Evolutionary conservation across 768 basidiomycete genomes (phyloP), one percentile per base, ranked within the genome.

Genomic region (Tubosaeta sp.): DNA sequence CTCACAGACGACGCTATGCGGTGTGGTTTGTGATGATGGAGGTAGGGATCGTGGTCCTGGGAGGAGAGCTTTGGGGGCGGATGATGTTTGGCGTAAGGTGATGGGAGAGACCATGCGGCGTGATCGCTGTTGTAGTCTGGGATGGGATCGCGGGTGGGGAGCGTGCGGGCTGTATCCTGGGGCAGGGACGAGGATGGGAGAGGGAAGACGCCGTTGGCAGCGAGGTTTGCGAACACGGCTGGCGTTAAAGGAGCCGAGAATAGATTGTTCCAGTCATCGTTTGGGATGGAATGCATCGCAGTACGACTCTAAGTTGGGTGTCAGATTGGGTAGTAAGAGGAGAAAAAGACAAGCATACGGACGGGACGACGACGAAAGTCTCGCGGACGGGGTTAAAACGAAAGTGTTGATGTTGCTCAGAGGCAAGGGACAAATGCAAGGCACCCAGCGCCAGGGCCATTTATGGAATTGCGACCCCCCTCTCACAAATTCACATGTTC

Each of bases 241-340:
- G 83, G 81, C 53, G 83, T 76, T 44, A 87, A 71, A 2, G 87
- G 81, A 4, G 77, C 64, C n/a, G 84, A 72, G 65, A 85, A 86
- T 18, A 86, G 46, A 56, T 73, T 70, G 22, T 66, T 69, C 86
- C 86, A 88, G 30, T 76, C 74, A n/a, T 64, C 63, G 48, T 51
- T 58, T 6, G 59, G 42, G 44, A 65, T 21, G 9, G 66, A 11
- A 1, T 66, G 66, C 62, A 64, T 68, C 41, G 42, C n/a, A 38
- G 57, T 36, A 47, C 4, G 51, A 47, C 14, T 58, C 56, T 19
- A 39, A 53, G 41, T 59, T 58, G 60, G 62, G 40, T 38, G 34
- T 3, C 27, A 27, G 27, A 27, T 27, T 61, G 57, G 24, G 59
- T 31, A 34, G 60, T 35, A 57, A 53, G 59, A 43, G 60, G 55